These are phyloP conservation scores for Lophium mytilinum DNA, from an alignment of 495 filamentous ascomycete species.

Conservation along the genomic window DNA sequence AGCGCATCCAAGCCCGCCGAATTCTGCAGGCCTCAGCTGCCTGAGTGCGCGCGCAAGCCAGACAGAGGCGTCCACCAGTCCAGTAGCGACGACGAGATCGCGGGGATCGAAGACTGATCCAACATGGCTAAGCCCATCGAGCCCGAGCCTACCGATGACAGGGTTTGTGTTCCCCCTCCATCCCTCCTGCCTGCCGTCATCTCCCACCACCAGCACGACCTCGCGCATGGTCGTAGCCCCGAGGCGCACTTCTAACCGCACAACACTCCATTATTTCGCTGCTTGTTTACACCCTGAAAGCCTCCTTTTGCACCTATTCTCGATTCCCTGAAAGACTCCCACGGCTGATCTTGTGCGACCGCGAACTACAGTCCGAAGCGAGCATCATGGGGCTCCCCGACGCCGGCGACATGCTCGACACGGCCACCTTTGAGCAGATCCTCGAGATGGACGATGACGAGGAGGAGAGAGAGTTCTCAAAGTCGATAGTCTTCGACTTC, in stretches of 20 bases:
- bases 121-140: conserved; percentile 19
- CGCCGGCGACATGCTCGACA: conserved; percentile 66
- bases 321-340: too few relatives aligned
- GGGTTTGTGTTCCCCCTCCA: conserved; percentile 26
- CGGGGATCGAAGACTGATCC: background rate
- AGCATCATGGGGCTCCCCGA: conserved; percentile 43
- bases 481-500: conserved; percentile 82
- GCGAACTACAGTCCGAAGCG: conserved; percentile 36
- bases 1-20: too few relatives aligned
- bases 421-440: conserved; percentile 80
- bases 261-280: too few relatives aligned
- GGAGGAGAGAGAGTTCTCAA: conserved; percentile 67
- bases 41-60: too few relatives aligned
- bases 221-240: background rate
- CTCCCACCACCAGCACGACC: background rate
- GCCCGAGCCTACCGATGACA: conserved; percentile 13
- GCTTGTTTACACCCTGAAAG: too few relatives aligned
- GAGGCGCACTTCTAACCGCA: background rate
- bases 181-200: background rate
- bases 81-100: background rate
- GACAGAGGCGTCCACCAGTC: too few relatives aligned
- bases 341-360: background rate
- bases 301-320: too few relatives aligned
- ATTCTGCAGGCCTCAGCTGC: too few relatives aligned
- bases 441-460: conserved; percentile 93